Evolutionary conservation across 805 yeast species (phyloP).

Genomic region (Candida sakaeoensis): DNA sequence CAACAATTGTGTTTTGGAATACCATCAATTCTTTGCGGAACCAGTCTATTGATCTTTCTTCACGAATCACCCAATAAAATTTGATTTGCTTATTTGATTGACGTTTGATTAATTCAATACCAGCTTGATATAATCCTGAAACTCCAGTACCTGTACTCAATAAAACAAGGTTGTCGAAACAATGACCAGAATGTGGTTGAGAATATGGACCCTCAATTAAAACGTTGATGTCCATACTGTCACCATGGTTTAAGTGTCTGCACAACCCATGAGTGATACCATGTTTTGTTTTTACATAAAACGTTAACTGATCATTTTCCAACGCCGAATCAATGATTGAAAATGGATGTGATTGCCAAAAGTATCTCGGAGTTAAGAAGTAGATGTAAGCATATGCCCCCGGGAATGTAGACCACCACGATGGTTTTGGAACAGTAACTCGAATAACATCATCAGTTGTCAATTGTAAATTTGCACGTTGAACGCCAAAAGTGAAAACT

Average conservation of each 20-base stretch:
- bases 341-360: conserved; percentile 48
- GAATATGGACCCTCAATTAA: conserved; percentile 42
- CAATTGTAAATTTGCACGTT: conserved; percentile 32
- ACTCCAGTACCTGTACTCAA: conserved; percentile 41
- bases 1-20: conserved; percentile 28
- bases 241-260: conserved; percentile 21
- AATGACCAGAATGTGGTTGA: conserved; percentile 24
- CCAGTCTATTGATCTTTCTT: conserved; percentile 38
- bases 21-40: conserved; percentile 31
- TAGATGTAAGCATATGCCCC: conserved; percentile 37
- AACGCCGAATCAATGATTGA: conserved; percentile 25
- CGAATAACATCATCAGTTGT: conserved; percentile 37
- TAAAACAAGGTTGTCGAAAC: conserved; percentile 26
- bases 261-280: conserved; percentile 46
- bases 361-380: conserved; percentile 35
- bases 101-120: conserved; percentile 20
- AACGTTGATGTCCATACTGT: conserved; percentile 25
- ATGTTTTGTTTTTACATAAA: conserved; percentile 48
- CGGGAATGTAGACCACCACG: conserved; percentile 40
- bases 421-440: conserved; percentile 47
- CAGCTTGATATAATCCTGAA: conserved; percentile 36
- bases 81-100: conserved; percentile 16
- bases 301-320: conserved; percentile 36
- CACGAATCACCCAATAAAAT: conserved; percentile 39
- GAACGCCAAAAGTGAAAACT: conserved; percentile 29